Evolutionary conservation across 139 green algal species (phyloP).

Genomic region (Micromonas pusilla): DNA sequence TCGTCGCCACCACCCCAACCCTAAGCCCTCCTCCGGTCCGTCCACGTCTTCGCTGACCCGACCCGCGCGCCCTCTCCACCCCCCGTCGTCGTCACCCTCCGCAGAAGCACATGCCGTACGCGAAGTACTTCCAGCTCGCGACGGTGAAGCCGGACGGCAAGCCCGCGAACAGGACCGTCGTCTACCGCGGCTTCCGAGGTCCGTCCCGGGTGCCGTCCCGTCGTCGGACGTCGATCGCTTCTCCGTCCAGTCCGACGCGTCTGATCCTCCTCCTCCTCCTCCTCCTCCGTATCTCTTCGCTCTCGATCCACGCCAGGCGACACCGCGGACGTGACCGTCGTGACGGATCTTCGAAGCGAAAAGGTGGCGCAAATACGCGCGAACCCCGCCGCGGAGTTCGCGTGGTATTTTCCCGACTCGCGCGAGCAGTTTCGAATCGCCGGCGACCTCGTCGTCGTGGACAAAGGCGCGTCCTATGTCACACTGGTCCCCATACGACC

Average conservation of each 20-base stretch:
- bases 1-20: too few relatives aligned
- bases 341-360: background rate
- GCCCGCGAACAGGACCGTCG: slow-evolving; percentile 1
- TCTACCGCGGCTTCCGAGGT: slow-evolving; percentile 12
- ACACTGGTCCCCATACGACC: too few relatives aligned
- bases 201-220: too few relatives aligned
- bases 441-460: background rate
- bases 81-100: too few relatives aligned
- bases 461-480: background rate
- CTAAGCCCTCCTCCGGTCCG: too few relatives aligned
- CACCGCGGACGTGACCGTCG: background rate
- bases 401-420: slow-evolving; percentile 18
- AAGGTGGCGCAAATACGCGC: background rate
- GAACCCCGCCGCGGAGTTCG: background rate
- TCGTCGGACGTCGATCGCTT: too few relatives aligned
- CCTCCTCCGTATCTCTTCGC: too few relatives aligned
- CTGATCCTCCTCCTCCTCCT: too few relatives aligned
- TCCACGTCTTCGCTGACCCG: too few relatives aligned
- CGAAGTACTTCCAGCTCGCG: slow-evolving; percentile 15
- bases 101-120: background rate
- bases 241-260: too few relatives aligned
- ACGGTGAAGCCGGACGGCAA: background rate
- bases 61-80: too few relatives aligned
- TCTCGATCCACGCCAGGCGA: background rate
- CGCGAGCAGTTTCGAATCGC: slow-evolving; percentile 12